Evolutionary conservation across 768 basidiomycete genomes (phyloP), one percentile per base, ranked within the genome.

Genomic region (Strobilomyces confusus): DNA sequence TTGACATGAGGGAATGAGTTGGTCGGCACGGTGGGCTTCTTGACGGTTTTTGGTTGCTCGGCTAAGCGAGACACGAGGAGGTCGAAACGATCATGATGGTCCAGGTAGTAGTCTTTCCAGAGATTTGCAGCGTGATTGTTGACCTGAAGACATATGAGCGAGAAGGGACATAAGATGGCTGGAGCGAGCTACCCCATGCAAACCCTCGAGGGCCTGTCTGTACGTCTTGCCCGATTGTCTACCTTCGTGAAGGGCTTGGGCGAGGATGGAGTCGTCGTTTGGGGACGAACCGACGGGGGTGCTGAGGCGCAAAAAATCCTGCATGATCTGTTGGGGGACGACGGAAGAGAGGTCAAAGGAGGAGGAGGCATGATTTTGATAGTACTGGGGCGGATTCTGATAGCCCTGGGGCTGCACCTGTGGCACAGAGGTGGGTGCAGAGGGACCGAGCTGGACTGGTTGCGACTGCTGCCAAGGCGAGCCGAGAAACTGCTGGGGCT

Each of bases 71-170:
- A 63, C 46, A 69, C 59, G 29, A 63, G 65, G 48, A 67, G 20
- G 70, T 88, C 82, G 33, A 89, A 71, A 38, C 81, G 79, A 48
- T 77, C 74, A 53, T 80, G 82, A 61, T 89, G 77, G 52, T 88
- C 86, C 15, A 90, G 75, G 59, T 86, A 90, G 63, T 88, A 88
- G 60, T 90, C 88, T 63, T 89, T 89, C 87, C 87, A 90, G 22
- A 86, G 69, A 64, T 76, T 82, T 34, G 85, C 78, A 12, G 72
- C 66, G 36, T 79, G 77, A 25, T 73, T 72, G 40, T 79, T 76
- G 44, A 74, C 67, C 77, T 77, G 32, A 49, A 44, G 30, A 30
- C 23, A 45, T 26, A 23, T 60, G 5, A 58, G 54, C 1, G 44
- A 54, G 32, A 56, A 14, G 25, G 22, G 29, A 51, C 30, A 33